Base-by-base conservation (phyloP, 176 grass and related monocot genomes). In the Coix lacrymajobi region DNA sequence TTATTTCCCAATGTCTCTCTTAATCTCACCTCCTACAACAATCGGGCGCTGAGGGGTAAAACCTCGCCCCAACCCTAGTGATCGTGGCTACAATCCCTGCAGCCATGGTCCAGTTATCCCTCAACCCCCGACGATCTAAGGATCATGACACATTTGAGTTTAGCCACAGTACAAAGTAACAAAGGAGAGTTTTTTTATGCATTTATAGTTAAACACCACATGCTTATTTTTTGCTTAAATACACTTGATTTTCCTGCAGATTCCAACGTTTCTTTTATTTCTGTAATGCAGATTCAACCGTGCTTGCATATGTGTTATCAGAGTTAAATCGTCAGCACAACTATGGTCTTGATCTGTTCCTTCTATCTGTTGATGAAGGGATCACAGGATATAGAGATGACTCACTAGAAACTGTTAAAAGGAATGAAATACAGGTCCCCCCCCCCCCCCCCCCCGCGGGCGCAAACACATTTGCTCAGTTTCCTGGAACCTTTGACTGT, bases 301-400 rank as follows among this genome's bases (percentile, higher is more conserved):
- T 99, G 75, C 93, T 96, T 81, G 96, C 96, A 11, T 96, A 95
- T 78, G 91, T 96, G 17, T 67, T 99, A 71, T 96, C 96, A 2
- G 89, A 94, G 71, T 83, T 99, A 51, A 99, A 99, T 69, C 34
- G 24, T 57, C 84, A 83, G 14, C 87, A 93, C 85, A 99, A 87
- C 48, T 99, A 99, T 88, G 91, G 89, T 9, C 87, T 99, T 16
- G 85, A 99, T 93, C 57, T 99, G 73, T 96, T 99, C 83, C 96
- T 99, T 77, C 72, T 96, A 82, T 99, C 96, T 22, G 83, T 99
- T 34, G 93, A 99, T 72, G 96, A 99, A 88, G 96, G 96, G 68
- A 96, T 99, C 63, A 99, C 91, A 11, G 96, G 96, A 80, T 99
- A 96, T 73, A 91, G 96, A 83, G 96, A 99, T 3, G 96, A 99